phyloP scores from a whole-genome alignment of 768 basidiomycete genomes.

The Sporobolomyces roseus region DNA sequence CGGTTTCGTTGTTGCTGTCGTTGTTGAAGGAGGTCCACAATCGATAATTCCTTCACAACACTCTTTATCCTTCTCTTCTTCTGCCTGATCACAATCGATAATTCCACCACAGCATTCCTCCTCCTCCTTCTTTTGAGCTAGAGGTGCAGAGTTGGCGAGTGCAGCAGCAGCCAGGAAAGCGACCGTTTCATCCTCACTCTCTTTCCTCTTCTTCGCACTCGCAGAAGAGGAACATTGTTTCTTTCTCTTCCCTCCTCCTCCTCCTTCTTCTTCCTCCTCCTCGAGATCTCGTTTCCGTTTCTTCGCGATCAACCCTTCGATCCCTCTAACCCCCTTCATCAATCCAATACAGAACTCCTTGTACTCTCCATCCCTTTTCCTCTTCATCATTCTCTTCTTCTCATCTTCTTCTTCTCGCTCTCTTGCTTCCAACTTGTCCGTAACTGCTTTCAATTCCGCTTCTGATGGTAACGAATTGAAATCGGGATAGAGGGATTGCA shows the following conservation, averaged over 20 bases:
- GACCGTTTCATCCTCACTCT: constrained; percentile 13
- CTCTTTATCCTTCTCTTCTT: background rate
- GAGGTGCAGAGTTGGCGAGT: no score
- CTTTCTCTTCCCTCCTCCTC: background rate
- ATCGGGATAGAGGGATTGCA: background rate
- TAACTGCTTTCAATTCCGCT: background rate
- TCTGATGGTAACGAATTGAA: no score
- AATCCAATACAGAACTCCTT: constrained; percentile 11
- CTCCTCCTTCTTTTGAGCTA: background rate
- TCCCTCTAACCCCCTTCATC: constrained; percentile 18
- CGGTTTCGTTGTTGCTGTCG: background rate
- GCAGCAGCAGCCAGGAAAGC: constrained; percentile 12
- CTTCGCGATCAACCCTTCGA: constrained; percentile 20
- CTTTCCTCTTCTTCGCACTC: background rate
- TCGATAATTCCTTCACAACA: constrained; percentile 14
- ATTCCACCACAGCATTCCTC: constrained; percentile 4
- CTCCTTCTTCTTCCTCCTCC: background rate
- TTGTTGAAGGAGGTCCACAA: constrained; percentile 8
- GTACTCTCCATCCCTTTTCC: background rate
- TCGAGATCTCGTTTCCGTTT: constrained; percentile 3
- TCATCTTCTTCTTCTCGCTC: no score
- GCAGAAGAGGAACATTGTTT: no score
- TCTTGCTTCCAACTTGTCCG: background rate
- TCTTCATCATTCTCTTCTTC: background rate
- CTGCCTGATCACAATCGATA: constrained; percentile 18